A percentile compares a stretch with the other conserved stretches of the same genome.
Evolutionary conservation across 1,284 basidiomycete genomes (phyloP).

Genomic region (Fistulinella staudtii): DNA sequence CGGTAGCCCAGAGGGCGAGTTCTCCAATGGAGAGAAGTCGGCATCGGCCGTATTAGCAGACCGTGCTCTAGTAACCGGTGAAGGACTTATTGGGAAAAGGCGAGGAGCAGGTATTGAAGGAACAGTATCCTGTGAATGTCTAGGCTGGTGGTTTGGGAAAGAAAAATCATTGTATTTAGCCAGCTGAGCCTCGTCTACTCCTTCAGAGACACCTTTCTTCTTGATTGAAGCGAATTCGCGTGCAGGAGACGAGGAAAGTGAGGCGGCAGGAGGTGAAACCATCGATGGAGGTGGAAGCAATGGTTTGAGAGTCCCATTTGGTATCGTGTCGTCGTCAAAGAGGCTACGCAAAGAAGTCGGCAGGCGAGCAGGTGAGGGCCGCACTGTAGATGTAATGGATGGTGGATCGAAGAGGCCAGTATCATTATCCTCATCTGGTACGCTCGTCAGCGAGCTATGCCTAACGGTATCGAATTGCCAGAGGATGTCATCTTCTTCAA

Average conservation of each 20-base stretch:
- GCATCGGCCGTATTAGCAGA: too few species aligned
- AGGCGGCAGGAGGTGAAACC: constrained; percentile 25
- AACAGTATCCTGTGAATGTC: too few species aligned
- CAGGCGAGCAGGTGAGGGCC: constrained; percentile 44
- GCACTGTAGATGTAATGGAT: constrained; percentile 44
- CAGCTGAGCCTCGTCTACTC: constrained; percentile 35
- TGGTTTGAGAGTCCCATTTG: constrained; percentile 44
- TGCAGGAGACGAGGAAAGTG: constrained; percentile 28
- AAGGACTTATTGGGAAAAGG: too few species aligned
- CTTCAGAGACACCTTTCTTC: constrained; percentile 17
- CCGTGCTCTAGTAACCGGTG: too few species aligned
- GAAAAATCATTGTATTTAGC: too few species aligned
- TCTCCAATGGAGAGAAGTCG: too few species aligned
- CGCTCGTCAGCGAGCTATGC: constrained; percentile 34
- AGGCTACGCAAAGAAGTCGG: constrained; percentile 67
- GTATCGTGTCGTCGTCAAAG: constrained; percentile 52
- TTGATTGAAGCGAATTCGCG: constrained; percentile 21
- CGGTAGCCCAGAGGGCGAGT: too few species aligned
- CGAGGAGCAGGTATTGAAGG: too few species aligned
- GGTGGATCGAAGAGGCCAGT: constrained; percentile 19
- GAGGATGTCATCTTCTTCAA: constrained; percentile 44
- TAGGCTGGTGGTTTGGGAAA: too few species aligned
- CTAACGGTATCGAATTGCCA: constrained; percentile 80
- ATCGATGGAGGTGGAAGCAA: constrained; percentile 29
- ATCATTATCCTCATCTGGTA: constrained; percentile 19